A percentile compares a stretch with the other conserved stretches of the same genome.
These are phyloP conservation scores for Colletotrichum euphorbiae DNA, from an alignment of 2,329 filamentous ascomycete genomes.

Conservation along the genomic window DNA sequence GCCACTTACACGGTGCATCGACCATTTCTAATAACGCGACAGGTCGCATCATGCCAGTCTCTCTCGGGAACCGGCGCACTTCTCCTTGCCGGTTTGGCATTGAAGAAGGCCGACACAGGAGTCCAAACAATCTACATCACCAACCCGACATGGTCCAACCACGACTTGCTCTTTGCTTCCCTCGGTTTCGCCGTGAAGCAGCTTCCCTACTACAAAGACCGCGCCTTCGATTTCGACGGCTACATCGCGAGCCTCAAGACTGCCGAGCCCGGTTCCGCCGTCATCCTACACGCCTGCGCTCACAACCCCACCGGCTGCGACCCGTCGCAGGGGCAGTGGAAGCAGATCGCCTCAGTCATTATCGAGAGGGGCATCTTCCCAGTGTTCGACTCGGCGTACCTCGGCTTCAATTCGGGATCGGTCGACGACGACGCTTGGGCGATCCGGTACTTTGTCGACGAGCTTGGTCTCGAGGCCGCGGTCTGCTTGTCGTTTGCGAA, in stretches of 20 bases:
- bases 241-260: slow-evolving; percentile 45
- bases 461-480: slow-evolving; percentile 60
- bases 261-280: slow-evolving; percentile 44
- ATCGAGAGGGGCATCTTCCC: slow-evolving; percentile 44
- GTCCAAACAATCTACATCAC: slow-evolving; percentile 51
- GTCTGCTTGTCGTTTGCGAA: slow-evolving; percentile 73
- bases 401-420: slow-evolving; percentile 50
- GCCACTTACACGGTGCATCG: slow-evolving; percentile 48
- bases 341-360: slow-evolving; percentile 45
- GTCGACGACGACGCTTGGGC: slow-evolving; percentile 49
- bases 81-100: slow-evolving; percentile 49
- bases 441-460: slow-evolving; percentile 49
- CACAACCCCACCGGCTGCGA: slow-evolving; percentile 58
- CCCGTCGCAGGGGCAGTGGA: slow-evolving; percentile 50
- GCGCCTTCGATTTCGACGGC: slow-evolving; percentile 48
- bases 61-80: slow-evolving; percentile 56
- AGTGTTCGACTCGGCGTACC: slow-evolving; percentile 50
- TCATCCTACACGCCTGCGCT: slow-evolving; percentile 56
- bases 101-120: slow-evolving; percentile 44
- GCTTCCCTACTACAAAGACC: slow-evolving; percentile 51
- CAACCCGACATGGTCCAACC: slow-evolving; percentile 57
- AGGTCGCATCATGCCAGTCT: slow-evolving; percentile 52
- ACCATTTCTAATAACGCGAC: neutral
- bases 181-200: slow-evolving; percentile 49
- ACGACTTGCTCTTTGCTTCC: slow-evolving; percentile 50